Base-by-base conservation (phyloP, 306 rosid species). In the Pterocarpus santalinus region DNA sequence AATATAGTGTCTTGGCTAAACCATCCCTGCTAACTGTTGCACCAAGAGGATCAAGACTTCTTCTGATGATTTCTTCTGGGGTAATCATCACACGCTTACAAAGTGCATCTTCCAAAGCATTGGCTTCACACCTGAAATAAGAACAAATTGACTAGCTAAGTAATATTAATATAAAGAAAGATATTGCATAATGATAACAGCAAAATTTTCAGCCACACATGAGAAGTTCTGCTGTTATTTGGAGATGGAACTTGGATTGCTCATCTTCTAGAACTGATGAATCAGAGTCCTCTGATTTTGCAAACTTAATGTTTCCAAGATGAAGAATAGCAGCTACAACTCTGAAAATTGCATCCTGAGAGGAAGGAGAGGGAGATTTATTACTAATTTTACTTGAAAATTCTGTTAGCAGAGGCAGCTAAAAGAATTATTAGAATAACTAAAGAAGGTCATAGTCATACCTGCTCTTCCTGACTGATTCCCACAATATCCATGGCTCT, bases 401-500 rank as follows among this genome's bases (percentile, higher is more conserved):
- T 41, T 38, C 72, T 62, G 69, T 67, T 47, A 53, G 44, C 36
- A 64, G 71, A 69, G 81, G 62, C 47, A 81, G 63, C 70, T 35
- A 39, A 67, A 57, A 33, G 65, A 75, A 63, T 80, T 60, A 65
- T 66, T 57, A 64, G 67, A 76, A 75, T 75, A 75, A 75, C 65
- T 75, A 83, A 61, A 34, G 53, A 68, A 60, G 72, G 69, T 63
- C 71, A 63, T 61, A 36, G 69, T 66, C 61, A 55, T 80, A 89
- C 98, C 93, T 94, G 98, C 83, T 92, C 97, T 75, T 86, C 87
- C 77, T 68, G 85, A 79, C 88, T 88, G 75, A 92, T 95, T 85
- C 99, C 99, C 77, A 91, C 95, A 81, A 95, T 85, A 83, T 82
- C 94, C 98, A 94, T 95, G 85, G 97, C 97, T 84, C 92, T 91